These are phyloP conservation scores for Cryptococcus depauperatus DNA, from an alignment of 1,284 basidiomycete species.

Conservation along the genomic window DNA sequence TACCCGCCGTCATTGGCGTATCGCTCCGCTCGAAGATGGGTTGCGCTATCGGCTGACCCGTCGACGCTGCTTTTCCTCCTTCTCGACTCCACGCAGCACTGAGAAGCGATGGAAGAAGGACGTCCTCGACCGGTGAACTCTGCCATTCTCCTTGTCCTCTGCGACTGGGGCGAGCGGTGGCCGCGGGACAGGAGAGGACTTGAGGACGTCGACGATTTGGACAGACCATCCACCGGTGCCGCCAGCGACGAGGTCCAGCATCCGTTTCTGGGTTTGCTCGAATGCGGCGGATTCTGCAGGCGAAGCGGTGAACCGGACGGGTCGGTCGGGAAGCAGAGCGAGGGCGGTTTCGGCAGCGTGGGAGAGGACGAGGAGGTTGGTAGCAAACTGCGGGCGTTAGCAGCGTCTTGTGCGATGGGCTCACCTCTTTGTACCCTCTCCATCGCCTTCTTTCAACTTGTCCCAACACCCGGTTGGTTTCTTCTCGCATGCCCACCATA, in stretches of 20 bases:
- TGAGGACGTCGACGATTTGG: neutral
- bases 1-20: too few relatives aligned
- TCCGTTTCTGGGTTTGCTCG: neutral
- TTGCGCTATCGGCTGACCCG: too few relatives aligned
- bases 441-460: neutral
- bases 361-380: neutral
- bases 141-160: too few relatives aligned
- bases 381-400: too few relatives aligned
- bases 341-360: neutral
- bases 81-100: neutral
- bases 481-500: neutral
- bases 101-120: neutral
- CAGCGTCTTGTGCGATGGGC: too few relatives aligned
- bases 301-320: neutral
- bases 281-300: neutral
- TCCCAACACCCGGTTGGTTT: neutral
- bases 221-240: neutral
- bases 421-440: neutral
- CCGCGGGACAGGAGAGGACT: neutral
- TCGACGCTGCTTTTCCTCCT: neutral
- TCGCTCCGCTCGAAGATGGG: too few relatives aligned
- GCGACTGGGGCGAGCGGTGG: too few relatives aligned
- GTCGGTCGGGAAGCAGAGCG: neutral
- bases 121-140: neutral
- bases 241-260: neutral